Evolutionary conservation across 345 rosid species (phyloP).

Genomic region (Melaleuca alternifolia): DNA sequence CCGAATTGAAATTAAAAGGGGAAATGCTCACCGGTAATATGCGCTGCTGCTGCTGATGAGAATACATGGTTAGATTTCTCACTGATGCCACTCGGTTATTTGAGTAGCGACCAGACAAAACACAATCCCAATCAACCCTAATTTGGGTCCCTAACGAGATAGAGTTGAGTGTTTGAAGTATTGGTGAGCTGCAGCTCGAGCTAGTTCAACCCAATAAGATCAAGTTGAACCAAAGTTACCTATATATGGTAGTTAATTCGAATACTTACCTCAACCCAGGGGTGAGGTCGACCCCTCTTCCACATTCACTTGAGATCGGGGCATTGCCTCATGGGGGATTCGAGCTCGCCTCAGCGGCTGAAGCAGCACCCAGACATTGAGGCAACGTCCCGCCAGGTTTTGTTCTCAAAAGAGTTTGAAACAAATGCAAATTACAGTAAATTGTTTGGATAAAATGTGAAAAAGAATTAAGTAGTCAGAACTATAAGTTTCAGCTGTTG

Average conservation of each 20-base stretch:
- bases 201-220: not conserved
- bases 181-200: not conserved
- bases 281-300: not conserved
- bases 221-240: not conserved
- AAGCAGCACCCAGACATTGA: not conserved
- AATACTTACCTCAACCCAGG: not conserved
- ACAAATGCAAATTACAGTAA: not conserved
- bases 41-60: not conserved
- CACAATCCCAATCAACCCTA: not conserved
- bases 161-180: not conserved
- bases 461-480: not conserved
- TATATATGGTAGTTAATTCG: not conserved
- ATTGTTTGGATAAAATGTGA: not conserved
- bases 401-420: not conserved
- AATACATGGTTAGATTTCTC: not conserved
- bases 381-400: not conserved
- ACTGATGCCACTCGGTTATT: too few relatives aligned
- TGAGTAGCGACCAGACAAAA: not conserved
- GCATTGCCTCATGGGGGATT: not conserved
- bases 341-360: not conserved
- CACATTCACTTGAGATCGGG: not conserved
- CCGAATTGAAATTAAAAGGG: not conserved
- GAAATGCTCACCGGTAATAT: not conserved
- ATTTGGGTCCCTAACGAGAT: not conserved
- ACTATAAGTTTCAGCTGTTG: not conserved